Conservation (phyloP, 108 stramenopile genomes). For the Chaetoceros tenuissimus region DNA sequence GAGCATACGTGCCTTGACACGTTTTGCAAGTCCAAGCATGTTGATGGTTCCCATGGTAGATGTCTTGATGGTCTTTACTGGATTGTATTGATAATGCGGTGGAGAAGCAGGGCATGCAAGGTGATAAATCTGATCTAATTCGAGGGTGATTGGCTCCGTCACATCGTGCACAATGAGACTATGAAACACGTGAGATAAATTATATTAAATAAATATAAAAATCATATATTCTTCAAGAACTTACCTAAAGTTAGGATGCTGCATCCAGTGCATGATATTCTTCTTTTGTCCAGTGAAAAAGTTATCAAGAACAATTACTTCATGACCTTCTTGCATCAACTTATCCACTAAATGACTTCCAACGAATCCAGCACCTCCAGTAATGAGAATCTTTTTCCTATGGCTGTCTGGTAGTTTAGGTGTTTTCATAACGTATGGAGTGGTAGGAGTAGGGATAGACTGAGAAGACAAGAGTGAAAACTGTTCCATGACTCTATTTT, state of each 20-base stretch:
- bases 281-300: constrained; percentile 97
- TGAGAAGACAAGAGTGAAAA: constrained; percentile 43
- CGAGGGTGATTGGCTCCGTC: constrained; percentile 92
- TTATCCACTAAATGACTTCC: constrained; percentile 95
- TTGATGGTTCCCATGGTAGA: constrained; percentile 95
- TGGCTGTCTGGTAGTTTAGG: constrained; percentile 51
- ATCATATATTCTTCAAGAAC: constrained; percentile 1
- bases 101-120: constrained; percentile 98
- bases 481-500: no score
- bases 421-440: constrained; percentile 65
- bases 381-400: constrained; percentile 84
- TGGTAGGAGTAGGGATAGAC: constrained; percentile 60
- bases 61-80: constrained; percentile 99
- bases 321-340: constrained; percentile 96
- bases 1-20: constrained; percentile 88
- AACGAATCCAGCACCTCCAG: constrained; percentile 98
- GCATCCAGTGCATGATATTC: constrained; percentile 96
- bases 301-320: constrained; percentile 96
- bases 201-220: no score
- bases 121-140: constrained; percentile 99
- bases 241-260: constrained; percentile 87
- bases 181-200: constrained; percentile 1
- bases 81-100: constrained; percentile 99
- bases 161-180: constrained; percentile 93
- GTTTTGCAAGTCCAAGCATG: constrained; percentile 99